phyloP scores from a whole-genome alignment of 1,284 basidiomycete species.

The Ustilago curta region DNA sequence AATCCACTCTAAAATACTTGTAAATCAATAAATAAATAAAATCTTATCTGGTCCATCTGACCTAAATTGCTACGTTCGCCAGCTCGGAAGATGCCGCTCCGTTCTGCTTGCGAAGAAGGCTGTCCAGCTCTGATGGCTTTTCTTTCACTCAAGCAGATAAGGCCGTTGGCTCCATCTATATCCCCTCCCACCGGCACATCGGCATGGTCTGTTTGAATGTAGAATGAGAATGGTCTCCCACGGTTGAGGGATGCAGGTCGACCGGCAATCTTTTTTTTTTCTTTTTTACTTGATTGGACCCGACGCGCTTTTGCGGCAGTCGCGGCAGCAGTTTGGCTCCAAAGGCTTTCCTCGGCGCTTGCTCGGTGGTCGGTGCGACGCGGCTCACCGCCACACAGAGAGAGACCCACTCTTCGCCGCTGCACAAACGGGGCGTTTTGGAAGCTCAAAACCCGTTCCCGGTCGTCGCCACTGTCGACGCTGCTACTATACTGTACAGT shows the following conservation, averaged over 20 bases:
- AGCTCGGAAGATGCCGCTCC: conserved; percentile 6
- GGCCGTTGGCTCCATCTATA: not conserved
- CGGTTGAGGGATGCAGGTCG: not conserved
- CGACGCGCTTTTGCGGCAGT: conserved; percentile 1
- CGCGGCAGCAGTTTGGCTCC: not conserved
- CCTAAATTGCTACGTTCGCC: not conserved
- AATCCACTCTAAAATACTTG: no score
- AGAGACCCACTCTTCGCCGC: not conserved
- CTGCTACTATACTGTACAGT: not conserved
- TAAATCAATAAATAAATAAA: no score
- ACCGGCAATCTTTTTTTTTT: conserved; percentile 6
- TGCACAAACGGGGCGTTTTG: not conserved
- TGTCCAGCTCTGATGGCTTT: not conserved
- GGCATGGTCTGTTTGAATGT: not conserved
- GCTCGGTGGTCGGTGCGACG: conserved; percentile 26
- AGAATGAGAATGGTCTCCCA: not conserved
- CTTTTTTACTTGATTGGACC: no score
- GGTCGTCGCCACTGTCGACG: not conserved
- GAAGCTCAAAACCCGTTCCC: not conserved
- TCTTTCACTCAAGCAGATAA: conserved; percentile 1
- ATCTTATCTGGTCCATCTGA: conserved; percentile 2
- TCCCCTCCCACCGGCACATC: not conserved
- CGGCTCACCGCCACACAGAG: not conserved
- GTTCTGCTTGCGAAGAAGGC: not conserved
- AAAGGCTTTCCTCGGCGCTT: conserved; percentile 14